Base-by-base conservation (phyloP, 352 stramenopile species). In the Plasmopara muralis region DNA sequence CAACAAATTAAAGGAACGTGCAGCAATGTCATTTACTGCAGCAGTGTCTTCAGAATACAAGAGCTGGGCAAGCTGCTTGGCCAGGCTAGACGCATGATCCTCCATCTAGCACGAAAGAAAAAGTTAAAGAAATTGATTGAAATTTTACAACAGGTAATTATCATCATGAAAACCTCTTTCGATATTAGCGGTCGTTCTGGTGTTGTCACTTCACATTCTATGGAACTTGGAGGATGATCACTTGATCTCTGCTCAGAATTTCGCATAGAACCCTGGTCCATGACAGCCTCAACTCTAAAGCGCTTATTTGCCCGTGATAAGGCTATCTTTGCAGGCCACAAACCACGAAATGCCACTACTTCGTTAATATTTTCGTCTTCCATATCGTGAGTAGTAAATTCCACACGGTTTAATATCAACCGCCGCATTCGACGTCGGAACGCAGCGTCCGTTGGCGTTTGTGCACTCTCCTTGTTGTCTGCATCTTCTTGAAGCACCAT, bases 11-110 rank as follows among this genome's bases (percentile, higher is more conserved):
- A 84, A 70, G 0, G 60, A 35, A 14, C 49, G 50, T 28, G 43
- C 43, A 47, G 47, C 66, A 29, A 68, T 57, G 28, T 64, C 64
- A 47, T 67, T 57, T 28, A 70, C 56, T 39, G 15, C 42, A 8
- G 46, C 57, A 15, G 65, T 62, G 13, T 62, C 52, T 1, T 87
- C 71, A 5, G 63, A 44, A 7, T 51, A 53, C 16, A 64, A 53
- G 0, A 85, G 59, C 30, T 73, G 69, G 9, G 42, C 57, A 31
- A 88, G 57, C 43, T 81, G 70, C 39, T 81, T 80, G 5, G 65
- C 68, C 7, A 86, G 47, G 31, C 39, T 48, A 13, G 55, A 45
- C 2, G 77, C 65, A 18, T 66, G 75, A 29, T 66, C 40, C 30
- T 89, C 72, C 37, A 72, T 53, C 70, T 89, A 64, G 1, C 16